phyloP scores from a whole-genome alignment of 2,329 filamentous ascomycete genomes.

The Alternaria angustiovoidea region DNA sequence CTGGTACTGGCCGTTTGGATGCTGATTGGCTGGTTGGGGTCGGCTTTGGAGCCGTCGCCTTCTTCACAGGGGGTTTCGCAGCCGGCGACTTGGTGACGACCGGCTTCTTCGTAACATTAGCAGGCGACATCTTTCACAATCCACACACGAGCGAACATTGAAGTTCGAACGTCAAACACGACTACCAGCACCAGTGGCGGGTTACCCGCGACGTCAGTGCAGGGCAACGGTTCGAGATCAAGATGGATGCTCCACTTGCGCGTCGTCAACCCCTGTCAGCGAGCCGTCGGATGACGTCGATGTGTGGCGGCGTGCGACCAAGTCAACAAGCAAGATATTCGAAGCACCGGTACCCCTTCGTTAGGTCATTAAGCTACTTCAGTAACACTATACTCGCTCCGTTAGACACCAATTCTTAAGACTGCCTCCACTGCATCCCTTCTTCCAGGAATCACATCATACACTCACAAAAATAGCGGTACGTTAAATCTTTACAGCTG shows the following conservation, averaged over 20 bases:
- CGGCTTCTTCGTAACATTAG: constrained; percentile 39
- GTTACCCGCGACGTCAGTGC: constrained; percentile 28
- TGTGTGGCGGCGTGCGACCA: constrained; percentile 40
- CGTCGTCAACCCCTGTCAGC: constrained; percentile 27
- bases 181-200: constrained; percentile 12
- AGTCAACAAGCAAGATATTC: constrained; percentile 34
- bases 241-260: constrained; percentile 36
- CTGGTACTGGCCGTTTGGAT: constrained; percentile 19
- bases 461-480: constrained; percentile 16
- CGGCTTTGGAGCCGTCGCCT: constrained; percentile 1
- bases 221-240: constrained; percentile 33
- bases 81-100: constrained; percentile 10
- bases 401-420: constrained; percentile 1
- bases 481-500: constrained; percentile 15
- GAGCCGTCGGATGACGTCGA: constrained; percentile 43
- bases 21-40: constrained; percentile 19
- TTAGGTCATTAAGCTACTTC: constrained; percentile 19
- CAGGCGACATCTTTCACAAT: constrained; percentile 28
- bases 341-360: constrained; percentile 16
- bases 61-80: constrained; percentile 6
- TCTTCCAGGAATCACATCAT: background rate
- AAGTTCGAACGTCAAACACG: constrained; percentile 16
- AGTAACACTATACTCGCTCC: constrained; percentile 11
- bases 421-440: background rate
- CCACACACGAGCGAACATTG: constrained; percentile 5